A percentile compares a stretch with the other conserved stretches of the same genome.
These are phyloP conservation scores for Xylariaceae sp. DNA, from an alignment of 2,329 filamentous ascomycete genomes.

Conservation along the genomic window DNA sequence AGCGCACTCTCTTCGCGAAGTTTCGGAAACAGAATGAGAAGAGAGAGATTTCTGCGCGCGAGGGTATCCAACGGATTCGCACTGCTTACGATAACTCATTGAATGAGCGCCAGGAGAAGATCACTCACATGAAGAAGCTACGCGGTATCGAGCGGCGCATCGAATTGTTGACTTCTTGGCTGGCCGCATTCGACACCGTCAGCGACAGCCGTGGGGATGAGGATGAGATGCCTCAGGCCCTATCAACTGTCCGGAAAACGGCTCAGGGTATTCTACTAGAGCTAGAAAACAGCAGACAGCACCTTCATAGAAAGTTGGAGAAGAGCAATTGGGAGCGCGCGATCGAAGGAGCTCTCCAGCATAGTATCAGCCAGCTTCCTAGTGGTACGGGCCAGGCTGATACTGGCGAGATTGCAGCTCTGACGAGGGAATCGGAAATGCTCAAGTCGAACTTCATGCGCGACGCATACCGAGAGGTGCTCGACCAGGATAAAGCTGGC, in stretches of 20 bases:
- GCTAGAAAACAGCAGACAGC: conserved; percentile 82
- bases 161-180: conserved; percentile 81
- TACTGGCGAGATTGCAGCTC: conserved; percentile 60
- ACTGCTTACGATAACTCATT: conserved; percentile 77
- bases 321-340: conserved; percentile 82
- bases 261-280: conserved; percentile 85
- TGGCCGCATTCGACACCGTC: conserved; percentile 81
- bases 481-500: conserved; percentile 77
- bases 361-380: conserved; percentile 73
- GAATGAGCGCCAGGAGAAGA: conserved; percentile 71
- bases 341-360: conserved; percentile 81
- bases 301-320: conserved; percentile 78
- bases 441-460: conserved; percentile 77
- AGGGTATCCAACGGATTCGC: conserved; percentile 75
- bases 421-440: conserved; percentile 79
- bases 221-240: conserved; percentile 60
- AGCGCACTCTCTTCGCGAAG: conserved; percentile 75
- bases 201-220: conserved; percentile 68
- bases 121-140: conserved; percentile 73
- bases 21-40: conserved; percentile 89
- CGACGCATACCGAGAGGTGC: conserved; percentile 69
- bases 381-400: conserved; percentile 62
- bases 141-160: conserved; percentile 81
- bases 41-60: conserved; percentile 66
- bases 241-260: conserved; percentile 75